phyloP scores from a whole-genome alignment of 2,329 filamentous ascomycete genomes.

The Plenodomus biglobosus region DNA sequence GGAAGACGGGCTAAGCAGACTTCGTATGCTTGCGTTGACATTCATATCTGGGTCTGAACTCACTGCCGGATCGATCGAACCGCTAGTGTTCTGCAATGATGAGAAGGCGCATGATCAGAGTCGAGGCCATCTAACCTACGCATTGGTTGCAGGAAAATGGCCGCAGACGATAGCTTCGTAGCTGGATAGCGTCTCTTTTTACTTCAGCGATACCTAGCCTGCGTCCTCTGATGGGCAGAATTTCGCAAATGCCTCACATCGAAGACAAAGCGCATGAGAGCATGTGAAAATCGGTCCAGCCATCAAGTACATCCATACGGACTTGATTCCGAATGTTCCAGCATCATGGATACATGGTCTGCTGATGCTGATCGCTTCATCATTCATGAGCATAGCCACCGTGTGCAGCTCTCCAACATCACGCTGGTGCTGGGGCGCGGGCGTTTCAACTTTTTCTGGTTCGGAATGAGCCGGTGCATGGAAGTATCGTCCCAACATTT shows the following conservation, averaged over 20 bases:
- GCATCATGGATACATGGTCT: not conserved
- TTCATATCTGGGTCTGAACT: too few relatives aligned
- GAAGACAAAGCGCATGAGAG: not conserved
- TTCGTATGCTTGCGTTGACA: too few relatives aligned
- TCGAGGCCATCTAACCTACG: not conserved
- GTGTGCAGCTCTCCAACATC: not conserved
- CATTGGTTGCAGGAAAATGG: not conserved
- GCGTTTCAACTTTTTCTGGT: not conserved
- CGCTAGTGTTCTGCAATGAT: not conserved
- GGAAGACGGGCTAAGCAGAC: not conserved
- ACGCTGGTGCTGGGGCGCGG: not conserved
- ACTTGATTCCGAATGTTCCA: not conserved
- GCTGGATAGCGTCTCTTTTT: not conserved
- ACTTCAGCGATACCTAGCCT: not conserved
- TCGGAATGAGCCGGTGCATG: not conserved
- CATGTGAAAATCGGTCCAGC: not conserved
- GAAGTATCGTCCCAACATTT: not conserved
- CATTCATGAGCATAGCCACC: too few relatives aligned
- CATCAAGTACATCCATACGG: not conserved
- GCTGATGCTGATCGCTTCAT: not conserved
- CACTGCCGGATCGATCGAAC: too few relatives aligned
- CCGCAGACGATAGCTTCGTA: not conserved
- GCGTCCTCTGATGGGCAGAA: not conserved
- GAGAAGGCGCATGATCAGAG: not conserved
- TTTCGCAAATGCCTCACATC: not conserved